Evolutionary conservation across 2,329 filamentous ascomycete genomes (phyloP).

Genomic region (Aureobasidium lini): DNA sequence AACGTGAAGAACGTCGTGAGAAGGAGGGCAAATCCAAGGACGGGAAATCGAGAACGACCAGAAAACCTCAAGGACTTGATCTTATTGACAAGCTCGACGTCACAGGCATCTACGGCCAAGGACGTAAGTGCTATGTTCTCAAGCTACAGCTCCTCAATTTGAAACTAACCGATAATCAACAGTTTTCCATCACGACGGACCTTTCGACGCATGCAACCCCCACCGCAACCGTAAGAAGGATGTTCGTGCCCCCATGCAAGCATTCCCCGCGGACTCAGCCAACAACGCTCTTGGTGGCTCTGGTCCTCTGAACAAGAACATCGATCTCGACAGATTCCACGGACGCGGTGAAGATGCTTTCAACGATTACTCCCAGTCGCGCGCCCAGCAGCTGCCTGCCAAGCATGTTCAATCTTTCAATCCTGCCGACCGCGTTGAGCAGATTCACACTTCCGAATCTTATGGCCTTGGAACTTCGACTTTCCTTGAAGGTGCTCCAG

Average conservation of each 20-base stretch:
- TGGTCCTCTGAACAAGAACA: slow-evolving; percentile 71
- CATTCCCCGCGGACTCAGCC: slow-evolving; percentile 83
- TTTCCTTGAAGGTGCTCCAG: slow-evolving; percentile 89
- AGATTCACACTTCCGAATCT: slow-evolving; percentile 76
- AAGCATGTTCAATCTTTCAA: slow-evolving; percentile 48
- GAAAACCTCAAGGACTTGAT: slow-evolving; percentile 54
- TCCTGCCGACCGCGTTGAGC: slow-evolving; percentile 57
- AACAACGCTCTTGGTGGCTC: slow-evolving; percentile 89
- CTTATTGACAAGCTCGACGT: slow-evolving; percentile 96
- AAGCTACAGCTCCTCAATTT: not conserved
- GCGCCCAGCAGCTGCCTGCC: slow-evolving; percentile 19
- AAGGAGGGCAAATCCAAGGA: slow-evolving; percentile 28
- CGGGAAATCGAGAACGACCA: slow-evolving; percentile 27
- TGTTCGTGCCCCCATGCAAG: slow-evolving; percentile 85
- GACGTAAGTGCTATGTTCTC: slow-evolving; percentile 54
- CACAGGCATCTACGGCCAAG: slow-evolving; percentile 89
- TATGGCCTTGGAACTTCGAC: slow-evolving; percentile 87
- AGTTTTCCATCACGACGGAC: slow-evolving; percentile 97
- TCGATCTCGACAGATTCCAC: slow-evolving; percentile 83
- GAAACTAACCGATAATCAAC: slow-evolving; percentile 9
- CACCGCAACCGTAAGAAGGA: slow-evolving; percentile 82
- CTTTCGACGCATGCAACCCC: slow-evolving; percentile 93
- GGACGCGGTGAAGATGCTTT: slow-evolving; percentile 82
- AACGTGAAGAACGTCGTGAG: slow-evolving; percentile 45
- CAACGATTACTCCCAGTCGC: slow-evolving; percentile 60